Conservation (phyloP, 345 rosid genomes). For the Citrus maxima region DNA sequence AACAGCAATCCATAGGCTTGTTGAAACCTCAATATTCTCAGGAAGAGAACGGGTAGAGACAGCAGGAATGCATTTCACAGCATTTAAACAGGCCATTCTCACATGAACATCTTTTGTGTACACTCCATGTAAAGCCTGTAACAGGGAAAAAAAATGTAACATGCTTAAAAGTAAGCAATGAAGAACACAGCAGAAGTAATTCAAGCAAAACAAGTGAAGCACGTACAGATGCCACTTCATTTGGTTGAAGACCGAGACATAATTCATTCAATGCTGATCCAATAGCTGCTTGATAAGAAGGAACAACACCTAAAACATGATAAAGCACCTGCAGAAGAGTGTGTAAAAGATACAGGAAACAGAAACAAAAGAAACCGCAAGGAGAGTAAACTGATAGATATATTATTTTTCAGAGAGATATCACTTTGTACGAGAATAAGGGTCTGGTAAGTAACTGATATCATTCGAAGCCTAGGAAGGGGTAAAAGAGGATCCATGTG, state of each 20-base stretch:
- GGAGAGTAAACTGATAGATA: neutral
- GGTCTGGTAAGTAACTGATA: slow-evolving; percentile 57
- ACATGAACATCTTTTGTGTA: slow-evolving; percentile 93
- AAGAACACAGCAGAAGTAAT: neutral
- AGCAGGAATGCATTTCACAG: slow-evolving; percentile 88
- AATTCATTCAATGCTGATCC: slow-evolving; percentile 90
- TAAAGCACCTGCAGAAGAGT: slow-evolving; percentile 67
- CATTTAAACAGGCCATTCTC: slow-evolving; percentile 96
- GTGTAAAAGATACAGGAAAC: slow-evolving; percentile 13
- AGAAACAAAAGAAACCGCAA: neutral
- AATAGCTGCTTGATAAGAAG: slow-evolving; percentile 75
- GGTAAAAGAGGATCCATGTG: slow-evolving; percentile 93
- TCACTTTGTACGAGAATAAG: neutral
- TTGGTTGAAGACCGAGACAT: slow-evolving; percentile 85
- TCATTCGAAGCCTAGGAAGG: slow-evolving; percentile 89
- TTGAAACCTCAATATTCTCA: slow-evolving; percentile 69
- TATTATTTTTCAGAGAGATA: neutral
- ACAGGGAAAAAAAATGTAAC: slow-evolving; percentile 15
- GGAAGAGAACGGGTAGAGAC: slow-evolving; percentile 73
- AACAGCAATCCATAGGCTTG: slow-evolving; percentile 88
- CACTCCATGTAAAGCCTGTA: slow-evolving; percentile 89
- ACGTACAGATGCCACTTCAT: slow-evolving; percentile 82
- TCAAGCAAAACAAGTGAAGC: slow-evolving; percentile 4
- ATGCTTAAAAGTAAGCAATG: slow-evolving; percentile 3
- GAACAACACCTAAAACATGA: slow-evolving; percentile 84